A percentile compares a stretch with the other conserved stretches of the same genome.
These are phyloP conservation scores for Rhizopogon vulgaris DNA, from an alignment of 768 basidiomycete genomes.

Conservation along the genomic window DNA sequence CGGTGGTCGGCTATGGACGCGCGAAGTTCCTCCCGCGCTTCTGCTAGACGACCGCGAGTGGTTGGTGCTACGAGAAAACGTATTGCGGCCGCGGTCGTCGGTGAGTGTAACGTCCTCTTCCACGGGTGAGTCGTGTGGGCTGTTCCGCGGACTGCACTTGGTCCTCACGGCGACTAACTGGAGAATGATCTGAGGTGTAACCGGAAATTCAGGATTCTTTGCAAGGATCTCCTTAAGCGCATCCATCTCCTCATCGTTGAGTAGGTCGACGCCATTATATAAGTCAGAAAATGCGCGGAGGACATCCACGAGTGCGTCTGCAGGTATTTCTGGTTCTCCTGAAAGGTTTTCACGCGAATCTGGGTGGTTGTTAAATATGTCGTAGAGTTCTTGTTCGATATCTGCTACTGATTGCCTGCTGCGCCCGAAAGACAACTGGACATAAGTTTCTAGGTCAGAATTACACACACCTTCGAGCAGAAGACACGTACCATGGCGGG, in stretches of 20 bases:
- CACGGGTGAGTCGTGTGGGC: constrained; percentile 28
- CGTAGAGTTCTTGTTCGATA: constrained; percentile 62
- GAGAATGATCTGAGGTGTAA: constrained; percentile 62
- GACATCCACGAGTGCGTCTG: constrained; percentile 63
- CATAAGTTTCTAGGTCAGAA: not conserved
- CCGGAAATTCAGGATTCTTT: constrained; percentile 56
- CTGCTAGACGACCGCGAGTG: constrained; percentile 54
- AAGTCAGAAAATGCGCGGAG: constrained; percentile 56
- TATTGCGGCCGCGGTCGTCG: constrained; percentile 34
- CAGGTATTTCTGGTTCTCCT: constrained; percentile 63
- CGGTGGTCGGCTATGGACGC: constrained; percentile 42
- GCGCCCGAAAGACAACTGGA: constrained; percentile 41
- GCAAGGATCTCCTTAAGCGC: constrained; percentile 54
- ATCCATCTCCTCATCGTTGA: constrained; percentile 56
- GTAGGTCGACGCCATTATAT: constrained; percentile 56
- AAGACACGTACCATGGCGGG: not conserved
- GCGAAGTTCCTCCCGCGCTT: constrained; percentile 42
- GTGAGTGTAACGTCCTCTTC: constrained; percentile 30
- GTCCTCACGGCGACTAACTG: constrained; percentile 60
- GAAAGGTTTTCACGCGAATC: constrained; percentile 50
- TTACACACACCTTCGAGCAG: no score
- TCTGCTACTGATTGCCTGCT: constrained; percentile 66
- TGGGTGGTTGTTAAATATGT: constrained; percentile 63
- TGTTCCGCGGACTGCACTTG: constrained; percentile 29
- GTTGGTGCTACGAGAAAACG: constrained; percentile 15